Evolutionary conservation across 2,329 filamentous ascomycete genomes (phyloP).

Genomic region (Monilinia fructigena): DNA sequence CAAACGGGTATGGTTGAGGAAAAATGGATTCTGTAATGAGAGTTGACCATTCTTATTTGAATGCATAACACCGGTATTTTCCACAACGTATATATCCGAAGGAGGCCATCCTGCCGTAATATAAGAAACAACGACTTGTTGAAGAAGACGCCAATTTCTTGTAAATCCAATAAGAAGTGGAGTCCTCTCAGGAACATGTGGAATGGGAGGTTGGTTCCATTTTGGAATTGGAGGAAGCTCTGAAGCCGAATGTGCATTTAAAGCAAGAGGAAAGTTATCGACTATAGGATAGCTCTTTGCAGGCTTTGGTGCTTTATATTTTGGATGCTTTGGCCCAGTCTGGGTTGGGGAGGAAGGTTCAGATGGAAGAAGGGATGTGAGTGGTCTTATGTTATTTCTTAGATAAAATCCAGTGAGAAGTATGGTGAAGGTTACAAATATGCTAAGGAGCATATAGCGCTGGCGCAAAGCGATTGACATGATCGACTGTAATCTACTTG

Average conservation of each 20-base stretch:
- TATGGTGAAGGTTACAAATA: constrained; percentile 3
- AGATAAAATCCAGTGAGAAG: constrained; percentile 9
- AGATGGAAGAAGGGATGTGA: background rate
- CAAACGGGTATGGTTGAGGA: constrained; percentile 52
- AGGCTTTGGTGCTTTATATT: constrained; percentile 26
- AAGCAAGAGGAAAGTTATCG: constrained; percentile 36
- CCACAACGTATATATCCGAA: constrained; percentile 55
- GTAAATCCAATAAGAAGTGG: constrained; percentile 61
- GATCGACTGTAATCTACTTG: constrained; percentile 4
- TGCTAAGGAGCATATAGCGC: constrained; percentile 12
- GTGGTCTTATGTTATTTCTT: background rate
- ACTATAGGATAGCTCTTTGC: constrained; percentile 29
- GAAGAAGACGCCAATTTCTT: constrained; percentile 53
- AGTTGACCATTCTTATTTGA: constrained; percentile 51
- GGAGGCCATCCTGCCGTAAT: constrained; percentile 59
- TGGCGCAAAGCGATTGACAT: constrained; percentile 5
- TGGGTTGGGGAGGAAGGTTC: background rate
- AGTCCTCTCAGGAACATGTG: constrained; percentile 45
- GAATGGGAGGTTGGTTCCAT: constrained; percentile 47
- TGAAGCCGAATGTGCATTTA: constrained; percentile 29
- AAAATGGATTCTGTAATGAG: constrained; percentile 56
- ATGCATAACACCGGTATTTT: constrained; percentile 58
- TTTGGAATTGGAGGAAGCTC: constrained; percentile 45
- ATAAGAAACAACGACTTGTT: constrained; percentile 56
- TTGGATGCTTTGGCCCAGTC: constrained; percentile 20